Evolutionary conservation across 2,329 filamentous ascomycete genomes (phyloP).

Genomic region (Acrocalymma vagum): DNA sequence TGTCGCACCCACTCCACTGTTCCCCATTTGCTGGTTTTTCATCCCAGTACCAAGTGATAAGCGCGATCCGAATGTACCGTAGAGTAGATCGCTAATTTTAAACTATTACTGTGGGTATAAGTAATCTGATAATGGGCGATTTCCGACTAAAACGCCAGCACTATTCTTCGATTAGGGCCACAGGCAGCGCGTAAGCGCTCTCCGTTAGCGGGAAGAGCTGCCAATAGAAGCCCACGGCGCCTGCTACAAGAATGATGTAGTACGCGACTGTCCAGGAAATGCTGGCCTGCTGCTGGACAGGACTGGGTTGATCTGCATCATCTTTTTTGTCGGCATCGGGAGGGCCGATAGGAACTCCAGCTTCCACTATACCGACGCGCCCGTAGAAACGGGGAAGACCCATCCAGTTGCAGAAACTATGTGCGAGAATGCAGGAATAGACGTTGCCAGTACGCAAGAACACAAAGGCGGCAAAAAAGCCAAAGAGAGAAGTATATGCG

Average conservation of each 20-base stretch:
- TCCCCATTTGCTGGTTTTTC: too few species aligned
- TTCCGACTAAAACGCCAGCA: too few species aligned
- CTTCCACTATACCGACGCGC: slow-evolving; percentile 67
- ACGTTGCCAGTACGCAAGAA: slow-evolving; percentile 87
- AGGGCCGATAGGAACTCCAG: slow-evolving; percentile 50
- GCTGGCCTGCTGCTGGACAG: slow-evolving; percentile 35
- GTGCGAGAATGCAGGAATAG: slow-evolving; percentile 76
- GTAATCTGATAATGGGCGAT: too few species aligned
- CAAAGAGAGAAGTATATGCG: slow-evolving; percentile 89
- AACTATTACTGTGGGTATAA: too few species aligned
- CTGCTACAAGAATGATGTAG: slow-evolving; percentile 77
- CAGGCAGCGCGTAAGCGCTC: slow-evolving; percentile 61
- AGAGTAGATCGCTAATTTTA: too few species aligned
- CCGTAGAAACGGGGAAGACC: slow-evolving; percentile 90
- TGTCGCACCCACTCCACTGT: too few species aligned
- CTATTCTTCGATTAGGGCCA: slow-evolving; percentile 22
- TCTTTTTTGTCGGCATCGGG: slow-evolving; percentile 37
- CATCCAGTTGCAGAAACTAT: slow-evolving; percentile 92
- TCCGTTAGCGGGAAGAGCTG: slow-evolving; percentile 77
- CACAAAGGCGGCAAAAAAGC: slow-evolving; percentile 90
- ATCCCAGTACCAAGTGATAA: too few species aligned
- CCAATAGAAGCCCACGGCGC: slow-evolving; percentile 75
- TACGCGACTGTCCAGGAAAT: slow-evolving; percentile 78
- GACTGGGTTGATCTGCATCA: slow-evolving; percentile 50
- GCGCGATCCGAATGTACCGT: too few species aligned